Conservation (phyloP, 495 filamentous ascomycete species). For the Penicillium chermesinum region DNA sequence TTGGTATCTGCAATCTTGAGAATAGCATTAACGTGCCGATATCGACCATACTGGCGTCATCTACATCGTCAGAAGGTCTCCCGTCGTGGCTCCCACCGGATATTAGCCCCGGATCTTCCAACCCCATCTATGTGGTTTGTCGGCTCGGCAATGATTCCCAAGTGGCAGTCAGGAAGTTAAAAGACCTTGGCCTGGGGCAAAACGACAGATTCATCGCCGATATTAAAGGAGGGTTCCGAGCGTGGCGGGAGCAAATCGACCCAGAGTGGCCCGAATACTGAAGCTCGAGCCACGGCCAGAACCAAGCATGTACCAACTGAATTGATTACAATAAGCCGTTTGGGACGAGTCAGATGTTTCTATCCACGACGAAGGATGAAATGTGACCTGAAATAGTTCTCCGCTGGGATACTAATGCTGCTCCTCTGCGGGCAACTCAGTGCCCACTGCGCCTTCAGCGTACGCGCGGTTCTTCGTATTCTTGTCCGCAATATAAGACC, state of each 20-base stretch:
- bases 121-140: slow-evolving; percentile 72
- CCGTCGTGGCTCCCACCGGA: slow-evolving; percentile 44
- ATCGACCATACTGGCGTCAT: slow-evolving; percentile 47
- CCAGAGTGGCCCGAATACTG: slow-evolving; percentile 61
- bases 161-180: slow-evolving; percentile 63
- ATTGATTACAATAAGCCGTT: too few species aligned
- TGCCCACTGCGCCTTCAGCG: slow-evolving; percentile 44
- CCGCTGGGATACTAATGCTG: slow-evolving; percentile 21
- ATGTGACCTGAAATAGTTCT: neutral
- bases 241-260: slow-evolving; percentile 82
- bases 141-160: slow-evolving; percentile 88
- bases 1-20: slow-evolving; percentile 67
- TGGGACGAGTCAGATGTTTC: slow-evolving; percentile 15
- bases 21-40: slow-evolving; percentile 77
- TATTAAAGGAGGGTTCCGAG: slow-evolving; percentile 71
- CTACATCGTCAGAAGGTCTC: too few species aligned
- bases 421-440: slow-evolving; percentile 34
- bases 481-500: slow-evolving; percentile 47
- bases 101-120: slow-evolving; percentile 19
- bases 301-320: too few species aligned
- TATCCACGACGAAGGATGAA: neutral
- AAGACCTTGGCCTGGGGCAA: slow-evolving; percentile 56
- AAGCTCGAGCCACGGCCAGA: slow-evolving; percentile 3
- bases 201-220: slow-evolving; percentile 64
- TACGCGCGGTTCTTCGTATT: slow-evolving; percentile 50